phyloP scores from a whole-genome alignment of 345 rosid genomes.

The Trapa bicornis region DNA sequence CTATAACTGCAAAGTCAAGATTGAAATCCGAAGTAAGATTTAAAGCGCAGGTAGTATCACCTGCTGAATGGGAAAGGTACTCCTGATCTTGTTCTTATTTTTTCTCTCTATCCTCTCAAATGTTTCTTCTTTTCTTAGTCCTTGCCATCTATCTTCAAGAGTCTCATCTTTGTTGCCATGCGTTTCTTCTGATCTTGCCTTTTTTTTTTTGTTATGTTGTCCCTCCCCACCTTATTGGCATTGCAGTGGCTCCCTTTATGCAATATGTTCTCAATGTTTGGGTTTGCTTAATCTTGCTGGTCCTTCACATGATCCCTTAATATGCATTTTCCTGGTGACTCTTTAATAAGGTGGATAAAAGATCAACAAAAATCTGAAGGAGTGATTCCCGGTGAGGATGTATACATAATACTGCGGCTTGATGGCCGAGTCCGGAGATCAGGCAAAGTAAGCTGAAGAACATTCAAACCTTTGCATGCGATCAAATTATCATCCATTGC shows the following conservation, averaged over 20 bases:
- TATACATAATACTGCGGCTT: slow-evolving; percentile 70
- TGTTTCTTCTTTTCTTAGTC: no score
- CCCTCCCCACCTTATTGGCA: no score
- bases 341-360: slow-evolving; percentile 65
- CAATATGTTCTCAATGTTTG: background rate
- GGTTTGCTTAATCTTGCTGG: background rate
- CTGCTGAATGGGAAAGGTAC: slow-evolving; percentile 89
- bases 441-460: slow-evolving; percentile 41
- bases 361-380: slow-evolving; percentile 89
- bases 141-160: no score
- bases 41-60: slow-evolving; percentile 60
- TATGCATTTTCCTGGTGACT: background rate
- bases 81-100: slow-evolving; percentile 5
- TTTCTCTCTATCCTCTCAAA: background rate
- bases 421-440: slow-evolving; percentile 98
- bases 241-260: background rate
- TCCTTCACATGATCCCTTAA: background rate
- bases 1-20: slow-evolving; percentile 66
- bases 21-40: slow-evolving; percentile 80
- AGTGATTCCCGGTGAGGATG: slow-evolving; percentile 76
- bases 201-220: no score
- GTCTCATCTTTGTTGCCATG: no score
- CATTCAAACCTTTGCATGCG: background rate
- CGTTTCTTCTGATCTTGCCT: no score
- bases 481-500: no score